phyloP scores from a whole-genome alignment of 2,329 filamentous ascomycete species.

The Didymella lethalis region DNA sequence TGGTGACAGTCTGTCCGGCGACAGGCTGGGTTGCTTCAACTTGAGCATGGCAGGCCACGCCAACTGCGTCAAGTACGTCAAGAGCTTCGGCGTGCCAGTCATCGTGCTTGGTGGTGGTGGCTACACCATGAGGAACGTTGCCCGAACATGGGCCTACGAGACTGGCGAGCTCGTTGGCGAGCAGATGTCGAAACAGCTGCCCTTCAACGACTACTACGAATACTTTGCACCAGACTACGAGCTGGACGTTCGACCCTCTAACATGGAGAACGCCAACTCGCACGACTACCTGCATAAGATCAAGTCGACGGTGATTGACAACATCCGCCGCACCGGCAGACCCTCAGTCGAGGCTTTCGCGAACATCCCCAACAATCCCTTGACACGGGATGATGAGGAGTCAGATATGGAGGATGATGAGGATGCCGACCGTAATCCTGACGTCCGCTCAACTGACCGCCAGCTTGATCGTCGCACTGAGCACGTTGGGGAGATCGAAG shows the following conservation, averaged over 20 bases:
- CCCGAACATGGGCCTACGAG: slow-evolving; percentile 71
- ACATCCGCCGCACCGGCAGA: slow-evolving; percentile 68
- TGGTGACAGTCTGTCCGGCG: slow-evolving; percentile 72
- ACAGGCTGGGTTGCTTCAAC: slow-evolving; percentile 74
- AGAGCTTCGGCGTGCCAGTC: slow-evolving; percentile 71
- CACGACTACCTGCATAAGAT: slow-evolving; percentile 74
- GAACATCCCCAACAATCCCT: slow-evolving; percentile 65
- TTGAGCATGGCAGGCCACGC: slow-evolving; percentile 74
- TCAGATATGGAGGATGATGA: slow-evolving; percentile 72
- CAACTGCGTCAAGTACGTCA: slow-evolving; percentile 74
- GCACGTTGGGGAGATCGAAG: slow-evolving; percentile 75
- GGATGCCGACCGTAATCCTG: slow-evolving; percentile 75
- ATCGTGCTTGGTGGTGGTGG: slow-evolving; percentile 72
- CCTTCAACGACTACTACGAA: slow-evolving; percentile 96
- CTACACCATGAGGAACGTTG: slow-evolving; percentile 73
- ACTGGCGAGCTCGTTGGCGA: slow-evolving; percentile 82
- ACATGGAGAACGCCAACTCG: slow-evolving; percentile 77
- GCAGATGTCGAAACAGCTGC: slow-evolving; percentile 80
- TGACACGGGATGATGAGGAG: slow-evolving; percentile 67
- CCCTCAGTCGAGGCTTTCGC: slow-evolving; percentile 60
- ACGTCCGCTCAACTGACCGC: slow-evolving; percentile 62
- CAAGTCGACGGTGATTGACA: slow-evolving; percentile 70
- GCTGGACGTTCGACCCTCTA: slow-evolving; percentile 72
- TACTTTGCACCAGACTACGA: slow-evolving; percentile 76
- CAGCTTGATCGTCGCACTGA: slow-evolving; percentile 81